Percentiles rank a stretch among this genome's conserved stretches.
These are phyloP conservation scores for Acanthamoeba rhysodes DNA, from an alignment of 208 protist genomes.

Conservation along the genomic window DNA sequence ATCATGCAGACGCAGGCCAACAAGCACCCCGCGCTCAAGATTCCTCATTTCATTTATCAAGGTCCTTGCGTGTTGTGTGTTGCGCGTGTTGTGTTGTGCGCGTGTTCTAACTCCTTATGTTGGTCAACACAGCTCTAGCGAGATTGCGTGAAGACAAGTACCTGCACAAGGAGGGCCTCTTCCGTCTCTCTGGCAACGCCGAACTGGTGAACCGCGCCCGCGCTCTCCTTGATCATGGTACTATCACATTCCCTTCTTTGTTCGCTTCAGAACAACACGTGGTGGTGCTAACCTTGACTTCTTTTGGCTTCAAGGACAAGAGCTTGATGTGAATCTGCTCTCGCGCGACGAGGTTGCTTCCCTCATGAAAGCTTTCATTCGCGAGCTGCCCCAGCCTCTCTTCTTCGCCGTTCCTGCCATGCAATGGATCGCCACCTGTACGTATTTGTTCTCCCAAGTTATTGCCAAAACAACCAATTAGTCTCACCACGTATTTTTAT, in stretches of 20 bases:
- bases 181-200: constrained; percentile 11
- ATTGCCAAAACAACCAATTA: too few species aligned
- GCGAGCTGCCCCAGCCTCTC: constrained; percentile 10
- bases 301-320: not conserved
- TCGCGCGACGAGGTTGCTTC: constrained; percentile 16
- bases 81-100: too few species aligned
- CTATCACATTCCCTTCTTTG: not conserved
- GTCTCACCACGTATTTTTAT: too few species aligned
- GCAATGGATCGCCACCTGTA: constrained; percentile 5
- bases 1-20: not conserved
- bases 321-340: not conserved
- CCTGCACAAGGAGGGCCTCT: constrained; percentile 18
- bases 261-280: too few species aligned
- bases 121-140: not conserved
- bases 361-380: not conserved
- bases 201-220: not conserved
- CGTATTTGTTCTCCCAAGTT: too few species aligned
- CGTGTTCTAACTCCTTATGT: not conserved
- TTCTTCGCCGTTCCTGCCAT: not conserved
- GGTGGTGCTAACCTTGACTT: not conserved
- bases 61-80: not conserved
- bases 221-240: not conserved
- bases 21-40: not conserved
- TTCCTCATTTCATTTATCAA: not conserved
- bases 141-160: not conserved